Conservation (phyloP, 2,329 filamentous ascomycete species). For the Microcyclospora pomicola region DNA sequence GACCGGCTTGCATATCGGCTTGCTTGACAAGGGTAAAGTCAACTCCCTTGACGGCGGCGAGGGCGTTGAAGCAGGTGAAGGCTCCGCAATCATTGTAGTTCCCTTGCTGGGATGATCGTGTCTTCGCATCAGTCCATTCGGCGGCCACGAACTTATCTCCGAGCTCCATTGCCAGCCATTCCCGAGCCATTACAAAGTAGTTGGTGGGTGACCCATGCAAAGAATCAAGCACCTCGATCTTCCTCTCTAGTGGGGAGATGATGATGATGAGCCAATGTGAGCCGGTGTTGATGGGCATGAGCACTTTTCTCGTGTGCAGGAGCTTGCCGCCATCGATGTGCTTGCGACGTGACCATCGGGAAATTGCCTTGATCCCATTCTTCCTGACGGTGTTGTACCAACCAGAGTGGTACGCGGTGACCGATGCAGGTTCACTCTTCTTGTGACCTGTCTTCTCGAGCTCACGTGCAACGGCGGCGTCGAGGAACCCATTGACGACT, state of each 20-base stretch:
- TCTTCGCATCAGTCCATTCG: constrained; percentile 46
- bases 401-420: constrained; percentile 50
- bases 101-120: constrained; percentile 42
- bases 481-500: constrained; percentile 54
- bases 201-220: constrained; percentile 27
- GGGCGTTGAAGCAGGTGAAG: constrained; percentile 59
- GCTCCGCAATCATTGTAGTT: constrained; percentile 68
- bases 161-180: constrained; percentile 47
- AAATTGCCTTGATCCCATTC: constrained; percentile 34
- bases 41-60: constrained; percentile 45
- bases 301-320: constrained; percentile 49
- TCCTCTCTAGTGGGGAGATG: constrained; percentile 46
- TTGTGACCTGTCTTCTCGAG: constrained; percentile 43
- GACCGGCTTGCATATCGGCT: constrained; percentile 13
- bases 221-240: constrained; percentile 58
- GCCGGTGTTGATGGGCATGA: constrained; percentile 49
- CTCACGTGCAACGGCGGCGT: constrained; percentile 42
- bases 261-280: constrained; percentile 61
- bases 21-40: constrained; percentile 9
- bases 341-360: constrained; percentile 43
- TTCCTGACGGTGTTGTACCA: constrained; percentile 46
- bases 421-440: constrained; percentile 41
- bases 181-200: constrained; percentile 19
- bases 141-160: constrained; percentile 38
- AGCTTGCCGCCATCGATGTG: constrained; percentile 48